Conservation (phyloP, 768 basidiomycete species). For the Lactarius quietus region DNA sequence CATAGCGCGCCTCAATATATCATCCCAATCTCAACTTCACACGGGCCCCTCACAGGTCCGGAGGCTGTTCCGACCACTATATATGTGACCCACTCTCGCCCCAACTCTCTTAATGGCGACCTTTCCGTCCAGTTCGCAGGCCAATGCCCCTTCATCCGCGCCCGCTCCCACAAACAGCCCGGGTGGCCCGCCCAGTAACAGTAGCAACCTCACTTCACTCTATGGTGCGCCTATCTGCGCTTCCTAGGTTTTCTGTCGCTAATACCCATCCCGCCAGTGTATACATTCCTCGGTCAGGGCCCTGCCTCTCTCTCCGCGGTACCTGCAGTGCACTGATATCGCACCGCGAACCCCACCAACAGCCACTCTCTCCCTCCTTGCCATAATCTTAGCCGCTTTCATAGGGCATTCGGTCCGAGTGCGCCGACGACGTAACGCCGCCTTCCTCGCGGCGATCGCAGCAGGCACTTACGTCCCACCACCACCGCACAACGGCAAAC, state of each 20-base stretch:
- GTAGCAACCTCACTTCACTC: background rate
- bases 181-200: background rate
- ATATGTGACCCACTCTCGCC: background rate
- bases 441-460: background rate
- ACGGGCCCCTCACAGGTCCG: no score
- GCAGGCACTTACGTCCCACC: background rate
- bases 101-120: no score
- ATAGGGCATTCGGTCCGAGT: constrained; percentile 14
- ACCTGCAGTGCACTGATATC: background rate
- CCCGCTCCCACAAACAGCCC: background rate
- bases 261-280: background rate
- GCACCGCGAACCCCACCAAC: background rate
- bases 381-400: constrained; percentile 1
- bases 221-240: background rate
- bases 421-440: constrained; percentile 12
- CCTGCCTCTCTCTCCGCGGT: background rate
- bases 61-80: no score
- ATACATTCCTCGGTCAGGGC: constrained; percentile 3
- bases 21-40: no score
- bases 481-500: background rate
- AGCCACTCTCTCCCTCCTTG: constrained; percentile 6
- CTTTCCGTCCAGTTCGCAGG: no score
- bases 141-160: background rate
- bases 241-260: background rate
- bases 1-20: no score